Percentiles rank a stretch among this genome's conserved stretches.
Conservation (phyloP, 495 filamentous ascomycete genomes). For the Neurospora terricola region DNA sequence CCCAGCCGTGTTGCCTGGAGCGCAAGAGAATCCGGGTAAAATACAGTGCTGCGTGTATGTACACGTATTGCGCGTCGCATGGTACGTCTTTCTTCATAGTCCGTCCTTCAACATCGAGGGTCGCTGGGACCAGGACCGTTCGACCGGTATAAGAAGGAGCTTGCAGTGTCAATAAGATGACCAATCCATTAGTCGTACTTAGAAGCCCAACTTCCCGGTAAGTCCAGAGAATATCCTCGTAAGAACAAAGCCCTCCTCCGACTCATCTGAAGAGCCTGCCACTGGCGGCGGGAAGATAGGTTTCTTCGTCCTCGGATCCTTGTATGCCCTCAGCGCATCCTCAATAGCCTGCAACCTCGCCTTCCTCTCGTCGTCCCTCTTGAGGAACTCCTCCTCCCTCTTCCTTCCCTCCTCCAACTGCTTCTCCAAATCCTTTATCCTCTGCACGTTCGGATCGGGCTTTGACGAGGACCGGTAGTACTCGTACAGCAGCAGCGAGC, state of each 20-base stretch:
- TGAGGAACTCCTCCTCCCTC: conserved; percentile 50
- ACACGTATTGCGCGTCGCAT: background rate
- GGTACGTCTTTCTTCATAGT: background rate
- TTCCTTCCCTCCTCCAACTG: conserved; percentile 46
- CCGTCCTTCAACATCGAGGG: background rate
- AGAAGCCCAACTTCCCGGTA: background rate
- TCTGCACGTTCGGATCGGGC: conserved; percentile 52
- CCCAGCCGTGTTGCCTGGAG: background rate
- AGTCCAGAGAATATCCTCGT: background rate
- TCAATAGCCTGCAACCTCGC: conserved; percentile 56
- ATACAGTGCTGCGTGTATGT: background rate
- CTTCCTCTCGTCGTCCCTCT: conserved; percentile 50
- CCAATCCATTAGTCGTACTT: background rate
- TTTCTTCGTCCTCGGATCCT: conserved; percentile 41
- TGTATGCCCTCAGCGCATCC: conserved; percentile 53
- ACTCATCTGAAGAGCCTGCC: conserved; percentile 3
- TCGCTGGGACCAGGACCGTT: background rate
- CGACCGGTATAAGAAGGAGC: background rate
- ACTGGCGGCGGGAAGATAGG: conserved; percentile 25
- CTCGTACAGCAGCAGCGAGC: conserved; percentile 72
- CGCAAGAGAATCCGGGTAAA: background rate
- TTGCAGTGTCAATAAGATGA: background rate
- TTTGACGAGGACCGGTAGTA: conserved; percentile 65
- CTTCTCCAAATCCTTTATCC: conserved; percentile 63
- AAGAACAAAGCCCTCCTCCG: background rate